Evolutionary conservation across 176 grass and related monocot species (phyloP), one percentile per base, ranked within the genome.

Genomic region (Musa acuminata): DNA sequence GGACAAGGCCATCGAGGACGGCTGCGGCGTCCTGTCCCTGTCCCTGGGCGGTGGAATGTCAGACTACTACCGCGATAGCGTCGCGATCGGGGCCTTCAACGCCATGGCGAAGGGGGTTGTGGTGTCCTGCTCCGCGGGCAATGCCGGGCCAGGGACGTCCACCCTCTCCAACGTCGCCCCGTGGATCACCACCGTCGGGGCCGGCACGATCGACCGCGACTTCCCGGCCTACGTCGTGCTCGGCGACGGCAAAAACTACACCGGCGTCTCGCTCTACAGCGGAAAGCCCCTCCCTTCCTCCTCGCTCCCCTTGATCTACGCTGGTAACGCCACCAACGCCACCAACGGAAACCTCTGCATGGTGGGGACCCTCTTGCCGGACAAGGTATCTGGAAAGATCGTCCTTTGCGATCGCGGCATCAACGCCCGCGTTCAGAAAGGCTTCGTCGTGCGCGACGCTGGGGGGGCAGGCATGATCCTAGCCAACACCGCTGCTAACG

Each of bases 171-270:
- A 97, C 77, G 87, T 87, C 0, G 93, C 89, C 52, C 87, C 93
- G 3, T 92, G 89, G 90, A 92, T 92, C 68, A 93, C 89, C 68
- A 92, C 89, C 72, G 93, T 97, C 0, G 90, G 89, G 0, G 93
- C 93, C 0, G 90, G 93, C 6, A 97, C 90, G 0, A 80, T 90
- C 54, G 93, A 92, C 75, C 67, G 93, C 26, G 87, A 93, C 83
- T 97, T 97, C 90, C 93, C 93, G 16, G 93, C 90, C 1, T 87
- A 92, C 84, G 87, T 93, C 8, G 9, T n/a, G 17, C 87, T 97
- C 60, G 90, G 93, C 23, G 75, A 97, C 71, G 93, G 93, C 4
- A 84, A 82, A 23, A 97, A 97, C 77, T 87, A 80, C 65, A 85
- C 87, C 1, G 90, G 93, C 24, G 87, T 82, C 8, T 97, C 93